Conservation (phyloP, 2,329 filamentous ascomycete genomes). For the Fusarium tuaranense region DNA sequence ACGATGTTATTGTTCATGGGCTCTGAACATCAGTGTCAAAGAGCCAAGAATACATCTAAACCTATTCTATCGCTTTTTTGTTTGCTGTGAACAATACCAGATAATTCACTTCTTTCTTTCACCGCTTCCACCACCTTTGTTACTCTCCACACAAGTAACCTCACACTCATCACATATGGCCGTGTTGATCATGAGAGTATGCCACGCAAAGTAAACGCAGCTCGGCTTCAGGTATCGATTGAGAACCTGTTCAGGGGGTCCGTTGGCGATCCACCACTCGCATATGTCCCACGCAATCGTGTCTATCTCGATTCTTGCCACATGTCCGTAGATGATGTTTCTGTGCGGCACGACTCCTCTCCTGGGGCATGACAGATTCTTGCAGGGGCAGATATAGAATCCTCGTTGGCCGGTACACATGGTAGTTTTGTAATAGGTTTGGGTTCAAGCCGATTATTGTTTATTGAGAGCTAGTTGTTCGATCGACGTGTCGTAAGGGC, state of each 20-base stretch:
- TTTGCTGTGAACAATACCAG: not conserved
- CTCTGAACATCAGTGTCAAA: not conserved
- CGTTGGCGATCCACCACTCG: conserved; percentile 43
- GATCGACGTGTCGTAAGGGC: not conserved
- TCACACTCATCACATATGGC: conserved; percentile 31
- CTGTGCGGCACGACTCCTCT: conserved; percentile 31
- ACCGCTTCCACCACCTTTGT: conserved; percentile 1
- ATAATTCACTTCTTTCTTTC: conserved; percentile 10
- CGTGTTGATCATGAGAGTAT: conserved; percentile 31
- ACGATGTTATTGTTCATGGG: not conserved
- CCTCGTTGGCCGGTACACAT: conserved; percentile 45
- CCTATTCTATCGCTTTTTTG: not conserved
- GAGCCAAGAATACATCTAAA: not conserved
- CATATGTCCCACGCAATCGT: conserved; percentile 43
- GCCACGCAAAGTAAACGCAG: conserved; percentile 39
- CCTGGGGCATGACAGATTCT: conserved; percentile 34
- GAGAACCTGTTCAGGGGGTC: conserved; percentile 43
- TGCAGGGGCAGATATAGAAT: conserved; percentile 42
- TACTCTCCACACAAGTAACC: conserved; percentile 18
- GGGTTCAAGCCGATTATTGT: not conserved
- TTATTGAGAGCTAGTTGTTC: not conserved
- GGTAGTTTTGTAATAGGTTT: not conserved
- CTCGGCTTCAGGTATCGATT: conserved; percentile 43
- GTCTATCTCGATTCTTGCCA: conserved; percentile 36
- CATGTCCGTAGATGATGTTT: conserved; percentile 34